Percentiles rank a stretch among this genome's conserved stretches.
These are phyloP conservation scores for Tilletia caries DNA, from an alignment of 1,284 basidiomycete genomes.

Conservation along the genomic window DNA sequence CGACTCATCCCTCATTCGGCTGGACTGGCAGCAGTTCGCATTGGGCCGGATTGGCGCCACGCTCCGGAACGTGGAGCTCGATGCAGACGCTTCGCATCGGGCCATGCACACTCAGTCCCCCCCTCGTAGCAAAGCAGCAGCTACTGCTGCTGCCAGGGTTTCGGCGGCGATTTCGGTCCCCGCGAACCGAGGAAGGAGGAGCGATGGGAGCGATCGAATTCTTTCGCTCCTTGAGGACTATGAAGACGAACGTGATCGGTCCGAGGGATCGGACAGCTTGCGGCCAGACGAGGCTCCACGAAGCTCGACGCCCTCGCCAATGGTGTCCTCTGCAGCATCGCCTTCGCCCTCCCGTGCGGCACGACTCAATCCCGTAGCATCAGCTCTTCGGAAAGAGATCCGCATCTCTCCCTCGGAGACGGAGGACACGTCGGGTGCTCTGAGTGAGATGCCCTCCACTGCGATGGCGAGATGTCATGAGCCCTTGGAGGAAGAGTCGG, in stretches of 20 bases:
- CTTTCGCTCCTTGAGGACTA: background rate
- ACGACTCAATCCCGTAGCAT: background rate
- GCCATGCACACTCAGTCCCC: background rate
- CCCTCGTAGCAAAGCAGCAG: too few relatives aligned
- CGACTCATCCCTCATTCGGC: background rate
- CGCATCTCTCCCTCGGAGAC: too few relatives aligned
- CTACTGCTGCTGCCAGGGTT: too few relatives aligned
- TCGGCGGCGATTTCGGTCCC: too few relatives aligned
- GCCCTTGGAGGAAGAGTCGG: background rate
- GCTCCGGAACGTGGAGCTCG: background rate
- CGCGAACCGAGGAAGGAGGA: too few relatives aligned
- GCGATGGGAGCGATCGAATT: background rate
- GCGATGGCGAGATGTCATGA: background rate
- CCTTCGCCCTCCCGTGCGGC: background rate
- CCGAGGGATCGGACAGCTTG: background rate
- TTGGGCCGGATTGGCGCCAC: background rate
- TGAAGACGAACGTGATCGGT: background rate
- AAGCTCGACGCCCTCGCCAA: background rate
- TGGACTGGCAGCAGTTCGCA: background rate
- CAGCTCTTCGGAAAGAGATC: too few relatives aligned
- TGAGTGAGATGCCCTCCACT: background rate
- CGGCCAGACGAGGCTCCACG: background rate
- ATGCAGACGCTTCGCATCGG: background rate
- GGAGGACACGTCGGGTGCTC: too few relatives aligned
- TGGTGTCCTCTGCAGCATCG: background rate